Percentiles rank a stretch among this genome's conserved stretches.
These are phyloP conservation scores for Cryptococcus sp. DNA, from an alignment of 1,284 basidiomycete species.

Conservation along the genomic window DNA sequence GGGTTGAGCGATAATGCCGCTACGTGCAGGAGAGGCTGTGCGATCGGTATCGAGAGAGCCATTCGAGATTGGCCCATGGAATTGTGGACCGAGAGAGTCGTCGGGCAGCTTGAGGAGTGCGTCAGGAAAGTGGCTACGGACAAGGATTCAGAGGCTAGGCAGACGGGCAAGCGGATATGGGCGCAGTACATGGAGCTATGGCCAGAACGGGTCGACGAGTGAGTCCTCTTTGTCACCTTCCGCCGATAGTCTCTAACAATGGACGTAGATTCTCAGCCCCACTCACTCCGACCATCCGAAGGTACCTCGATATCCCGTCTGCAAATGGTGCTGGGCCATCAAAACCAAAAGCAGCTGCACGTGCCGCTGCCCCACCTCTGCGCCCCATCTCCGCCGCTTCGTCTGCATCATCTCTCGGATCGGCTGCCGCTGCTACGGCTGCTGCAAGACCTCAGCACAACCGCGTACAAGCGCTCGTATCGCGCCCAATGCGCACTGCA, in stretches of 20 bases:
- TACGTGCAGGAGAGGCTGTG: slow-evolving; percentile 45
- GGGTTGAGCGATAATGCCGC: slow-evolving; percentile 54
- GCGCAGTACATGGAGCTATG: slow-evolving; percentile 49
- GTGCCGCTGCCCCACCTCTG: slow-evolving; percentile 4
- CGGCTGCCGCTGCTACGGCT: slow-evolving; percentile 1
- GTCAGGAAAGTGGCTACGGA: slow-evolving; percentile 55
- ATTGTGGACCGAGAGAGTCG: slow-evolving; percentile 41
- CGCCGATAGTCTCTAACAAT: slow-evolving; percentile 14
- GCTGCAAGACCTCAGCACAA: slow-evolving; percentile 15
- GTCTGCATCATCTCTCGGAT: slow-evolving; percentile 8
- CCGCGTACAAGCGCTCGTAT: slow-evolving; percentile 18
- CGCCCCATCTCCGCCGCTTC: slow-evolving; percentile 13
- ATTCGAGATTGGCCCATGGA: slow-evolving; percentile 42
- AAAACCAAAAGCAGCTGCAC: slow-evolving; percentile 15
- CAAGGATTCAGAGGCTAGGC: slow-evolving; percentile 56
- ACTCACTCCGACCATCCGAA: slow-evolving; percentile 55
- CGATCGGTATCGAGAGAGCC: slow-evolving; percentile 32
- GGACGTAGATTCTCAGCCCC: slow-evolving; percentile 52
- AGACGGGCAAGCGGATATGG: slow-evolving; percentile 54
- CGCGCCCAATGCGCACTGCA: slow-evolving; percentile 8
- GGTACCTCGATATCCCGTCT: slow-evolving; percentile 52
- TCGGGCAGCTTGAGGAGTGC: slow-evolving; percentile 50
- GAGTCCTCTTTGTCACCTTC: slow-evolving; percentile 23
- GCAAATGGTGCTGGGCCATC: slow-evolving; percentile 20
- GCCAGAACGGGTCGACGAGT: slow-evolving; percentile 56